Base-by-base conservation (phyloP, 2,329 filamentous ascomycete genomes). In the Pseudocercospora fijiensis region DNA sequence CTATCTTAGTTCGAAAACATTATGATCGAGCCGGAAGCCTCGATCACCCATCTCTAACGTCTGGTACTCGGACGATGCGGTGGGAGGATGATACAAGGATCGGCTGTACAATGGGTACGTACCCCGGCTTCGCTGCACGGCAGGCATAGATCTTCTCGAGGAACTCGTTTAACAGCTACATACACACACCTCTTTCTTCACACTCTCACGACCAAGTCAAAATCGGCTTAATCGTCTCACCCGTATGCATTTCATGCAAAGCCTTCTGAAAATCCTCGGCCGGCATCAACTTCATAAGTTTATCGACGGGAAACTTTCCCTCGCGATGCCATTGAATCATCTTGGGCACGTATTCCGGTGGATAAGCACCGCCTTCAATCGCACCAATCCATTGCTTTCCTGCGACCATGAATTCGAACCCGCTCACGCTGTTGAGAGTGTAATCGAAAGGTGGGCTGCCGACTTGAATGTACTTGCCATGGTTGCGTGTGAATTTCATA, bases 301-400 rank as follows among this genome's bases (percentile, higher is more conserved):
- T 78, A 26, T 83, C 76, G 51, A 83, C 74, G 0, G 81, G 81
- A 53, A 84, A 80, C 65, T 74, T 77, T 7, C 81, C 81, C 47
- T 80, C 74, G 13, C 76, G 70, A 61, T 81, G 81, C 82, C 81
- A 83, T 56, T 78, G 65, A 16, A 84, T 80, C 80, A 83, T 80
- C 69, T 79, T 73, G 0, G 82, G 81, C 3, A 83, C 73, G 64
- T 76, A 81, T 51, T 80, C 75, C 0, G 70, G 64, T 52, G 80
- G 78, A 26, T 76, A 72, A 4, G 78, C 76, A 51, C 82, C 78
- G 0, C 81, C 81, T 45, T 84, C 79, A 13, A 80, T 77, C 16
- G 81, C 81, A 0, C 82, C 82, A 3, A 82, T 79, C 45, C 81
- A 82, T 37, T 78, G 77, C 65, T 82, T 83, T 0, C 81, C 83